Base-by-base conservation (phyloP, 495 filamentous ascomycete genomes). In the Podospora fimiseda region DNA sequence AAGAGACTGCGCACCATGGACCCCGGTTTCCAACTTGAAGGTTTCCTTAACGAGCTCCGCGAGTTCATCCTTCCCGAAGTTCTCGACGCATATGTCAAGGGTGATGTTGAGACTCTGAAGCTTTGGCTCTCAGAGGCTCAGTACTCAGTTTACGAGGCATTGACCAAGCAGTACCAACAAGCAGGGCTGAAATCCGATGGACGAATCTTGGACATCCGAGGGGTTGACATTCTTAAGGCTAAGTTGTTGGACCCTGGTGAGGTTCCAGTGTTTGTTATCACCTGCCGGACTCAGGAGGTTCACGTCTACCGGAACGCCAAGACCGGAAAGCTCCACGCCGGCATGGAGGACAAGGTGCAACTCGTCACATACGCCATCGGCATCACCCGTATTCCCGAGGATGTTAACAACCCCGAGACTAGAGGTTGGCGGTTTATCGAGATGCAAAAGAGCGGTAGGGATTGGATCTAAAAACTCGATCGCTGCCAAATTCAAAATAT, bases 1-100 rank as follows among this genome's bases (percentile, higher is more conserved):
- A 96, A 94, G 74, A 95, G 90, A 68, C 92, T 98, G 74, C 83
- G 90, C n/a, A 82, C 89, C 55, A 94, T 97, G 81, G 94, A 98
- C 60, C 94, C 93, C 11, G 83, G 75, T 51, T 98, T 98, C 78
- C 88, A 95, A 67, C 79, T 95, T 64, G 93, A 98, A 66, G 82
- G 88, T 0, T 98, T 96, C 76, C 73, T 96, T 33, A 83, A 86
- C 47, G 93, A 98, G 52, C 86, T 98, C 70, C 86, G 93, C 60
- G 94, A 97, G 72, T 98, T 97, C 69, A 97, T 97, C 55, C 79
- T 98, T 6, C 93, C 93, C 1, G 93, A 98, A 68, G 94, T 97
- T 2, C 81, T 98, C 7, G 93, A 98, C 60, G 94, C 94, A 4
- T 98, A 98, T 56, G 93, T 97, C 48, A 96, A 94, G 74, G 93